These are phyloP conservation scores for Wallacemonas rigidus DNA, from an alignment of 208 protist species.

Conservation along the genomic window DNA sequence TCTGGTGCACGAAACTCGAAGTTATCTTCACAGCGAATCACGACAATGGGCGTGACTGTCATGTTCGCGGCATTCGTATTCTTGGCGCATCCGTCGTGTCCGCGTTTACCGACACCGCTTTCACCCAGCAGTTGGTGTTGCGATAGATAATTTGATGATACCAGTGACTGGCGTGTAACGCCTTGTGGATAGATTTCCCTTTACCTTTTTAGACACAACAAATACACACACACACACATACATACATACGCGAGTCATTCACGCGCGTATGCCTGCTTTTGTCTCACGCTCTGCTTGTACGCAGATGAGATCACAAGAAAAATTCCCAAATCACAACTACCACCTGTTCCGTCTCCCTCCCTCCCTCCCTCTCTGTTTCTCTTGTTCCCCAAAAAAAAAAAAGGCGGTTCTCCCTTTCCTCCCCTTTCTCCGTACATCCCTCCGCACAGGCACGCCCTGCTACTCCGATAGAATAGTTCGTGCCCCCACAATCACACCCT, in stretches of 20 bases:
- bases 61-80: constrained; percentile 74
- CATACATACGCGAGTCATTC: too few relatives aligned
- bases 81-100: constrained; percentile 46
- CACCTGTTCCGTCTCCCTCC: too few relatives aligned
- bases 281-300: too few relatives aligned
- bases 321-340: too few relatives aligned
- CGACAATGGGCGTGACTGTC: constrained; percentile 82
- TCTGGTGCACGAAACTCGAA: constrained; percentile 71
- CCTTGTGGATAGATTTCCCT: not conserved
- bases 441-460: too few relatives aligned
- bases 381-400: not conserved
- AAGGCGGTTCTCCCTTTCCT: not conserved
- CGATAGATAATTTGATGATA: constrained; percentile 16
- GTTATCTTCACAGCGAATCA: constrained; percentile 75
- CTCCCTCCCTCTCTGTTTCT: too few relatives aligned
- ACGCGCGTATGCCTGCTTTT: too few relatives aligned
- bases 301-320: too few relatives aligned
- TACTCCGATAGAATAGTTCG: too few relatives aligned
- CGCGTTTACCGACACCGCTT: constrained; percentile 37
- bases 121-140: constrained; percentile 34
- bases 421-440: not conserved
- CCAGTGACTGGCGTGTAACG: not conserved
- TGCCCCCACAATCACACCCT: too few relatives aligned
- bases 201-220: not conserved
- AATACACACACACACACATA: not conserved